A percentile compares a stretch with the other conserved stretches of the same genome.
Conservation (phyloP, 306 rosid genomes). For the Fragaria vesca region DNA sequence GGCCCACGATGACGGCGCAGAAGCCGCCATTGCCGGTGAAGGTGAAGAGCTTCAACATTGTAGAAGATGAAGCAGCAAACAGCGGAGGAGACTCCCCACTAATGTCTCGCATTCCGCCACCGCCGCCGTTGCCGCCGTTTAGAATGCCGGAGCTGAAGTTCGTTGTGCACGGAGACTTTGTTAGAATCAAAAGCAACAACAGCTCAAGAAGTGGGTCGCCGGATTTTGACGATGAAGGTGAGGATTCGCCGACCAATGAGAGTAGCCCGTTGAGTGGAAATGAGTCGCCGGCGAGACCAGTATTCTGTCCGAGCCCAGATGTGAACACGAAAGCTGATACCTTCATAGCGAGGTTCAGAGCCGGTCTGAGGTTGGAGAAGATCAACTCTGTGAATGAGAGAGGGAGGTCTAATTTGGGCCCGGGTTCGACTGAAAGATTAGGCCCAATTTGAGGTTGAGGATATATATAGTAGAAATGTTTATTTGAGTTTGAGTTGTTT, state of each 20-base stretch:
- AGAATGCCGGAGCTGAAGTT: slow-evolving; percentile 49
- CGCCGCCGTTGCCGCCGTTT: slow-evolving; percentile 72
- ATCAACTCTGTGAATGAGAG: slow-evolving; percentile 63
- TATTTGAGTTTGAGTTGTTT: not conserved
- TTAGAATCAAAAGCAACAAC: slow-evolving; percentile 60
- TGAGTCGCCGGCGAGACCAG: slow-evolving; percentile 25
- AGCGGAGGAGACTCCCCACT: slow-evolving; percentile 57
- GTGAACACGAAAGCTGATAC: slow-evolving; percentile 76
- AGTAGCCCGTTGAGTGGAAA: slow-evolving; percentile 22
- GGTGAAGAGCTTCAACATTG: slow-evolving; percentile 22
- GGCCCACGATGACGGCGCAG: slow-evolving; percentile 22
- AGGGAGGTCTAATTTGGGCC: slow-evolving; percentile 53
- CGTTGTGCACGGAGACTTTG: slow-evolving; percentile 63
- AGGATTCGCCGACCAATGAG: slow-evolving; percentile 35
- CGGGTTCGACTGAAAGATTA: slow-evolving; percentile 12
- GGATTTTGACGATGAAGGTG: slow-evolving; percentile 50
- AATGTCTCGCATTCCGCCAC: slow-evolving; percentile 49
- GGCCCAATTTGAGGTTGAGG: slow-evolving; percentile 9
- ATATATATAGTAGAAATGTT: not conserved
- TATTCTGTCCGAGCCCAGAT: slow-evolving; percentile 70
- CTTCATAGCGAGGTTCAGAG: slow-evolving; percentile 71
- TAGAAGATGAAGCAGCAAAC: slow-evolving; percentile 26
- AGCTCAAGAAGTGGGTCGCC: slow-evolving; percentile 58
- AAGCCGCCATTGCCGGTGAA: slow-evolving; percentile 28
- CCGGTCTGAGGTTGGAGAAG: slow-evolving; percentile 68